phyloP scores from a whole-genome alignment of 2,329 filamentous ascomycete species.

The Hymenoscyphus occultus region DNA sequence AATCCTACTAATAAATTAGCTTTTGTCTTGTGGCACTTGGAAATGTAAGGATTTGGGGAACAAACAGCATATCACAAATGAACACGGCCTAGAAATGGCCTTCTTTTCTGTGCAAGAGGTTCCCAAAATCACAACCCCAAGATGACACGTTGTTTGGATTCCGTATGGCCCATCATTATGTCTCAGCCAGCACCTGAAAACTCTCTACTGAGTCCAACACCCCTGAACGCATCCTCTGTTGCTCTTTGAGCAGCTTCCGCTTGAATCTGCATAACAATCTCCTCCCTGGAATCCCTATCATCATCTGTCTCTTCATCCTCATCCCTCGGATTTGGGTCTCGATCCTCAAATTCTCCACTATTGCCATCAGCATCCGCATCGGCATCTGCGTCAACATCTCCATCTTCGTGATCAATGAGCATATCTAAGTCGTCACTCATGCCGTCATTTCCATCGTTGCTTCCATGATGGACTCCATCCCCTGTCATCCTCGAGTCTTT shows the following conservation, averaged over 20 bases:
- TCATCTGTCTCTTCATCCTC: slow-evolving; percentile 3
- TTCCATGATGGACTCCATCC: slow-evolving; percentile 8
- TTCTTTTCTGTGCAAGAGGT: neutral
- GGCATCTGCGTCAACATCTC: slow-evolving; percentile 18
- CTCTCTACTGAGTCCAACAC: neutral
- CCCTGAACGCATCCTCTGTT: slow-evolving; percentile 10
- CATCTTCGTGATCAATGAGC: slow-evolving; percentile 31
- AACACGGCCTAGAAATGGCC: neutral
- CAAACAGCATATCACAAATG: neutral
- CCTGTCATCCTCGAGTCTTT: slow-evolving; percentile 9
- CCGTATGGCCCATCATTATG: too few relatives aligned
- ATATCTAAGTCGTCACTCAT: slow-evolving; percentile 33
- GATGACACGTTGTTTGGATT: too few relatives aligned
- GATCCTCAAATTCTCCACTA: neutral
- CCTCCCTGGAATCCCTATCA: neutral
- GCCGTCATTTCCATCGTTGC: slow-evolving; percentile 21
- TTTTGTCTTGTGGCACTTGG: neutral
- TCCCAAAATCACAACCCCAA: neutral
- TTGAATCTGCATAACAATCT: slow-evolving; percentile 6
- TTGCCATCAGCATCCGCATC: slow-evolving; percentile 21
- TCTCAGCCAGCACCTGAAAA: neutral
- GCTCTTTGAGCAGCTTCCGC: slow-evolving; percentile 12
- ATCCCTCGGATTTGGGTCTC: slow-evolving; percentile 8
- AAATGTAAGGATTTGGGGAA: neutral
- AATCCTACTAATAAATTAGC: neutral